Percentiles rank a stretch among this genome's conserved stretches.
Conservation (phyloP, 768 basidiomycete species). For the Mycena epipterygia region DNA sequence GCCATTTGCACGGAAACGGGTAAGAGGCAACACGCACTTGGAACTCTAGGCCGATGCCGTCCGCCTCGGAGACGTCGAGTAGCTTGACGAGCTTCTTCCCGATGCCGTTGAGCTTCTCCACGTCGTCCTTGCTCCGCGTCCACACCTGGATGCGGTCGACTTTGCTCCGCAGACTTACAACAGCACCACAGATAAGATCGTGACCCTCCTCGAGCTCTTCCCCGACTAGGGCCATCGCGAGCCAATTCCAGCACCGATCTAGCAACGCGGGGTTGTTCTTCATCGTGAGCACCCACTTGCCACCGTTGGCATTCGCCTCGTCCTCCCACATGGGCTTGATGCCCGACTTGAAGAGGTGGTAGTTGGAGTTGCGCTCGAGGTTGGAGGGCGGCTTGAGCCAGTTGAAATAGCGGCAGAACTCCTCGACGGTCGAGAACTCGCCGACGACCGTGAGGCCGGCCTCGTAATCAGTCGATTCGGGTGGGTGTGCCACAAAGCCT, state of each 20-base stretch:
- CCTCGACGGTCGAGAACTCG: conserved; percentile 91
- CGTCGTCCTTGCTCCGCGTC: conserved; percentile 89
- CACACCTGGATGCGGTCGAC: conserved; percentile 94
- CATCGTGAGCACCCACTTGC: conserved; percentile 97
- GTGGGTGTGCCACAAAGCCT: conserved; percentile 54
- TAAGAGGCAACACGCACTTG: conserved; percentile 67
- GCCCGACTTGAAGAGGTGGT: conserved; percentile 94
- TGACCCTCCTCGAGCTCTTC: conserved; percentile 80
- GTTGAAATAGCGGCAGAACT: conserved; percentile 93
- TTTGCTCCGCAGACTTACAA: conserved; percentile 88
- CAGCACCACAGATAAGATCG: conserved; percentile 87
- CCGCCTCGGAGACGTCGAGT: conserved; percentile 86
- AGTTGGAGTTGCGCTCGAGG: conserved; percentile 92
- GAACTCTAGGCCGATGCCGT: conserved; percentile 90
- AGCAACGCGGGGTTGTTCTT: conserved; percentile 83
- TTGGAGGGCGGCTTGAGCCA: conserved; percentile 94
- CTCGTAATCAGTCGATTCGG: conserved; percentile 84
- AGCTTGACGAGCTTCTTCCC: conserved; percentile 87
- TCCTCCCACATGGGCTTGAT: conserved; percentile 99
- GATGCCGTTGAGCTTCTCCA: conserved; percentile 86
- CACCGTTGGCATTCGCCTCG: conserved; percentile 89
- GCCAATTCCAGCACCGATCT: conserved; percentile 91
- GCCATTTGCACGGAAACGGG: background rate
- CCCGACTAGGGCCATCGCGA: conserved; percentile 93
- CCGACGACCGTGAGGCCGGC: conserved; percentile 89